phyloP scores from a whole-genome alignment of 257 asterid species.

The Oldenlandia corymbosa region DNA sequence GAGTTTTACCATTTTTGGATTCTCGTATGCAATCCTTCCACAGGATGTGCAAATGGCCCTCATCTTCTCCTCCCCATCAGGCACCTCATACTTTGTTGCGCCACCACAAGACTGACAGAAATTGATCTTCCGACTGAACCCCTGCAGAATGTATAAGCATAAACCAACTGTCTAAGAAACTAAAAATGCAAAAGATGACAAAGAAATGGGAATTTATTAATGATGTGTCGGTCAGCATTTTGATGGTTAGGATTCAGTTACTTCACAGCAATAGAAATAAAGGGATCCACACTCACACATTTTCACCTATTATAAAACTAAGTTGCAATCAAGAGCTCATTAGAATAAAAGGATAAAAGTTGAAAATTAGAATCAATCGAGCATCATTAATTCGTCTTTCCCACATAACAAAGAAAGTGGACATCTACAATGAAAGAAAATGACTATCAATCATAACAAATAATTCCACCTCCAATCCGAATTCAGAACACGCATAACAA shows the following conservation, averaged over 20 bases:
- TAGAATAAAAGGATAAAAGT: background rate
- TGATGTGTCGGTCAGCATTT: background rate
- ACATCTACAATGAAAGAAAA: background rate
- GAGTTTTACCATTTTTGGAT: slow-evolving; percentile 86
- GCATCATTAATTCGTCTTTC: background rate
- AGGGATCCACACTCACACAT: background rate
- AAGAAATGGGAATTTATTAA: no score
- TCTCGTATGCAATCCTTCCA: slow-evolving; percentile 72
- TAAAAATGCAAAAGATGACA: background rate
- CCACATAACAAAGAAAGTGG: background rate
- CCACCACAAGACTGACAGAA: slow-evolving; percentile 95
- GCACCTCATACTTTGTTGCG: slow-evolving; percentile 77
- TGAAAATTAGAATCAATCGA: background rate
- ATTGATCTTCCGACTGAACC: slow-evolving; percentile 52
- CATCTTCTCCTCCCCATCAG: slow-evolving; percentile 80
- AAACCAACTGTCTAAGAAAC: slow-evolving; percentile 13
- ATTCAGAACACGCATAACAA: background rate
- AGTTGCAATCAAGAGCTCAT: background rate
- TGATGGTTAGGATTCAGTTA: background rate
- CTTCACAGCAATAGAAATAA: background rate
- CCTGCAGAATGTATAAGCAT: slow-evolving; percentile 38
- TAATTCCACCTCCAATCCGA: background rate
- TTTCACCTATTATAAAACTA: background rate
- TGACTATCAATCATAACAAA: background rate
- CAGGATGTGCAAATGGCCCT: slow-evolving; percentile 84